A percentile compares a stretch with the other conserved stretches of the same genome.
Evolutionary conservation across 2,329 filamentous ascomycete species (phyloP).

Genomic region (Venturia asperata): DNA sequence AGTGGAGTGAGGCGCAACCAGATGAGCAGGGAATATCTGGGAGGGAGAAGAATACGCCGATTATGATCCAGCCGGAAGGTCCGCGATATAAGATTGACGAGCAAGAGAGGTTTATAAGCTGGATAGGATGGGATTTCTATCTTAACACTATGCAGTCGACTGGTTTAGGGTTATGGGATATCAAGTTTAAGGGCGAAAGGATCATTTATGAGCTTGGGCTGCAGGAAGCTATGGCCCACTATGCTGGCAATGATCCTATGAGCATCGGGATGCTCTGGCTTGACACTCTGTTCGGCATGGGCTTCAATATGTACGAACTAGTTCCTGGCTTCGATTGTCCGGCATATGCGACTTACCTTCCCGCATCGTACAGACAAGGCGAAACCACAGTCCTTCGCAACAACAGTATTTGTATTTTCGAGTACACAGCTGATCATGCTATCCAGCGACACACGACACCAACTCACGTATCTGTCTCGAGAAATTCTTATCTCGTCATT

Average conservation of each 20-base stretch:
- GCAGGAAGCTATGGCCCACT: slow-evolving; percentile 49
- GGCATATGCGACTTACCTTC: slow-evolving; percentile 34
- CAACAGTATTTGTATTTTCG: slow-evolving; percentile 37
- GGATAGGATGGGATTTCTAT: slow-evolving; percentile 50
- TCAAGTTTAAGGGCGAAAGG: slow-evolving; percentile 45
- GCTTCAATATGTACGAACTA: slow-evolving; percentile 33
- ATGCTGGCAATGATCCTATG: slow-evolving; percentile 44
- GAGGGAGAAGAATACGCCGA: slow-evolving; percentile 22
- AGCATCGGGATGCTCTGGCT: slow-evolving; percentile 38
- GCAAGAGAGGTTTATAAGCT: slow-evolving; percentile 43
- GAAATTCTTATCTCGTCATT: slow-evolving; percentile 36
- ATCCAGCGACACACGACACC: slow-evolving; percentile 29
- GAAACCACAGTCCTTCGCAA: slow-evolving; percentile 29
- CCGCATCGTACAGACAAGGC: slow-evolving; percentile 28
- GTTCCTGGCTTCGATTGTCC: slow-evolving; percentile 41
- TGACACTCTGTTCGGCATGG: slow-evolving; percentile 36
- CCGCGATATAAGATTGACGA: slow-evolving; percentile 38
- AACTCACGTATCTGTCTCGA: slow-evolving; percentile 28
- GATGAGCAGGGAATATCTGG: slow-evolving; percentile 25
- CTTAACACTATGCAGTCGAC: slow-evolving; percentile 39
- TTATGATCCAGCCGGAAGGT: slow-evolving; percentile 34
- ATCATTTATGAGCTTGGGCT: slow-evolving; percentile 48
- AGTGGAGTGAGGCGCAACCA: slow-evolving; percentile 25
- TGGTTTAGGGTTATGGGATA: slow-evolving; percentile 44
- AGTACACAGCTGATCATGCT: slow-evolving; percentile 31